Conservation (phyloP, 2,329 filamentous ascomycete genomes). For the Remersonia thermophila region DNA sequence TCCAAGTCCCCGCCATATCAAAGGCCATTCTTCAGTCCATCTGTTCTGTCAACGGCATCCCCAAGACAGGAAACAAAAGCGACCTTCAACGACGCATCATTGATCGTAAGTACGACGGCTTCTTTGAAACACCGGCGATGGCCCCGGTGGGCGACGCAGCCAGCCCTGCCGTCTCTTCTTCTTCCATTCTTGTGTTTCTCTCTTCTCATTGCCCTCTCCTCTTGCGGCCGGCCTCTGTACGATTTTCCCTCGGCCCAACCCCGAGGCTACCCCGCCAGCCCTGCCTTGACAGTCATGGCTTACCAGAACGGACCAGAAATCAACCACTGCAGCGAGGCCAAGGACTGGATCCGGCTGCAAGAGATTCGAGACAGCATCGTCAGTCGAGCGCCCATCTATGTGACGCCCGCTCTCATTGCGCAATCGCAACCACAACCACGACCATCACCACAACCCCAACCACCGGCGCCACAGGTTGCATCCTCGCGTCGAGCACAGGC, state of each 20-base stretch:
- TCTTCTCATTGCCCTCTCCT: too few relatives aligned
- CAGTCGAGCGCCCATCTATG: slow-evolving; percentile 17
- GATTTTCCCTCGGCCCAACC: too few relatives aligned
- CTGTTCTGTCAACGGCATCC: slow-evolving; percentile 60
- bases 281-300: slow-evolving; percentile 1
- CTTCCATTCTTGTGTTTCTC: slow-evolving; percentile 1
- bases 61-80: slow-evolving; percentile 74
- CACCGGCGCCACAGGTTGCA: background rate
- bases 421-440: slow-evolving; percentile 7
- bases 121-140: background rate
- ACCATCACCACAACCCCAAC: background rate
- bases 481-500: slow-evolving; percentile 2
- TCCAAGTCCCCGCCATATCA: slow-evolving; percentile 33
- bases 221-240: too few relatives aligned
- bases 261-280: too few relatives aligned
- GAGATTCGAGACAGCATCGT: slow-evolving; percentile 32
- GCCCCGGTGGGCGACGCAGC: background rate
- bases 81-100: slow-evolving; percentile 69
- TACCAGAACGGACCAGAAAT: slow-evolving; percentile 26
- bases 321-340: slow-evolving; percentile 25
- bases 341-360: slow-evolving; percentile 29
- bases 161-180: background rate
- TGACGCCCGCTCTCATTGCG: too few relatives aligned
- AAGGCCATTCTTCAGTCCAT: slow-evolving; percentile 63
- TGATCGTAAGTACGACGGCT: slow-evolving; percentile 47